Evolutionary conservation across 2,329 filamentous ascomycete species (phyloP), one percentile per base, ranked within the genome.

Genomic region (Magnaporthiopsis incrustans): DNA sequence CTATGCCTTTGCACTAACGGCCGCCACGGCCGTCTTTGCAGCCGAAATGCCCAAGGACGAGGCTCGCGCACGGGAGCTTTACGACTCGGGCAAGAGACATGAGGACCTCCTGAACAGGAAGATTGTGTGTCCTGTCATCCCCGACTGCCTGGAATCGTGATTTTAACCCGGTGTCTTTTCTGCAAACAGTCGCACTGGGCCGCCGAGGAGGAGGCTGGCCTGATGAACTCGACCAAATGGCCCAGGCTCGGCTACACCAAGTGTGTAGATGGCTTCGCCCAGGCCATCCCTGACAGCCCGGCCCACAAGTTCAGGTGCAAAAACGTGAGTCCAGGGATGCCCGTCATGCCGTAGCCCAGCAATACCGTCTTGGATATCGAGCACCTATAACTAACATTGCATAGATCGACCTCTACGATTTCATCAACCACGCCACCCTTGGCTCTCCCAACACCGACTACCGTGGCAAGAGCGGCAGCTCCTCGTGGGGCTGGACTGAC

Each of bases 401-500:
- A 5, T 44, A 18, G 38, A 60, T 64, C 30, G 63, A 64, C 58
- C 63, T 64, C 30, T 64, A 64, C 59, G 63, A 64, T 30, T 64
- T 64, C 59, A 64, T 60, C 58, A 64, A 60, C 44, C 63, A 64
- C 50, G 63, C 63, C 27, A 60, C 58, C 12, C 63, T 64, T 1
- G 63, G 63, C 15, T 63, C 62, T 2, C 62, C 62, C 56, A 63
- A 63, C 25, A 44, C 27, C 44, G 63, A 60, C 63, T 60, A 56
- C 38, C 35, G 57, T 14, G 38, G 58, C 15, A 56, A 35, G 30
- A 56, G 35, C 8, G 63, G 63, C 26, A 56, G 35, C 44, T 56
- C 44, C 4, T 64, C 63, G 1, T 64, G 63, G 63, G 82, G 82
- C 4, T 83, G 82, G 82, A 82, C 80, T 0, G 78, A 81, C 25